Base-by-base conservation (phyloP, 345 rosid genomes). In the Salix koriyanagi region DNA sequence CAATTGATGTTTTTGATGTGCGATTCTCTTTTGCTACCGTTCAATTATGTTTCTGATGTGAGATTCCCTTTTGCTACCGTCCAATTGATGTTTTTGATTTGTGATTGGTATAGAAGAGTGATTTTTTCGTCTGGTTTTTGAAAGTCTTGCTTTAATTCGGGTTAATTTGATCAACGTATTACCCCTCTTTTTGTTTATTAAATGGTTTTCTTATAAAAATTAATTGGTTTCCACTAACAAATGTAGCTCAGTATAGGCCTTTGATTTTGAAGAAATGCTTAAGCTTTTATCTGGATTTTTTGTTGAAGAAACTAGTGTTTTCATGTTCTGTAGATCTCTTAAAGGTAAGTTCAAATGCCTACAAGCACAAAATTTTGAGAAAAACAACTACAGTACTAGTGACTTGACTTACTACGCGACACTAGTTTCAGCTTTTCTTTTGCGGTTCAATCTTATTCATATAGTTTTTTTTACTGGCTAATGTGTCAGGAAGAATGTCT, bases 401-500 rank as follows among this genome's bases (percentile, higher is more conserved):
- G 64, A 23, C 5, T n/a, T 58, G 64, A 10, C 64, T n/a, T 58
- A 4, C 28, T 58, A 58, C 11, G 69, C 48, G n/a, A 14, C 25
- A 8, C 65, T 60, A 2, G 13, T 76, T 52, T 25, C 25, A 26
- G 16, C 19, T 12, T 28, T 44, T 54, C 60, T 5, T 13, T 23
- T 21, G 15, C 16, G 71, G 36, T 30, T 48, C 54, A 25, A 41
- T 37, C 46, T 73, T 26, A 2, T 72, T 66, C 4, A 41, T 25
- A 56, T 54, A 6, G 9, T 58, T 26, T 28, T 14, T 52, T 78
- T 52, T 6, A 30, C 14, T 58, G 66, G 36, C 2, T 62, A 44
- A 30, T 67, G 44, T 69, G 37, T 34, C 85, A 84, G 86, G 75
- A 70, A 79, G 15, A 76, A 91, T 91, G 97, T 84, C 92, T 48